A percentile compares a stretch with the other conserved stretches of the same genome.
Evolutionary conservation across 768 basidiomycete genomes (phyloP).

Genomic region (Trametes maxima): DNA sequence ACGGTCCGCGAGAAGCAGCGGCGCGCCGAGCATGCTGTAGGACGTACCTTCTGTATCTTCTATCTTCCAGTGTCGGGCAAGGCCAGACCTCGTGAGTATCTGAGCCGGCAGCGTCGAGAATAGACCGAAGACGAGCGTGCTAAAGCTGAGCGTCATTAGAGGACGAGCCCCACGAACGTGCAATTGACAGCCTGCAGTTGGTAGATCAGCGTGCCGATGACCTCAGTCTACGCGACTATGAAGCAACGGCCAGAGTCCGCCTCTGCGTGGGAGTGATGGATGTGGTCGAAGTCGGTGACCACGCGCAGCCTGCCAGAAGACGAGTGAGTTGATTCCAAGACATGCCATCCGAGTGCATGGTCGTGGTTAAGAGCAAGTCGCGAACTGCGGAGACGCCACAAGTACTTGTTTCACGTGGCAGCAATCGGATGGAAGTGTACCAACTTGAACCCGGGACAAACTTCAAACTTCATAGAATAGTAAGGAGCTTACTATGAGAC

Average conservation of each 20-base stretch:
- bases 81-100: slow-evolving; percentile 15
- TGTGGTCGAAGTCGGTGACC: too few species aligned
- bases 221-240: not conserved
- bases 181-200: slow-evolving; percentile 14
- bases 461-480: too few species aligned
- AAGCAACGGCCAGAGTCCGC: not conserved
- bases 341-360: not conserved
- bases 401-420: not conserved
- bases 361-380: not conserved
- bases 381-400: not conserved
- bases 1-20: slow-evolving; percentile 11
- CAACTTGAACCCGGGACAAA: too few species aligned
- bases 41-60: slow-evolving; percentile 19
- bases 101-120: slow-evolving; percentile 19
- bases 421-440: not conserved
- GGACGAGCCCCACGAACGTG: not conserved
- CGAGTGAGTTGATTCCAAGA: not conserved
- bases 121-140: slow-evolving; percentile 8
- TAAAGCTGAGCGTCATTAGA: slow-evolving; percentile 1
- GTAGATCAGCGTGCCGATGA: not conserved
- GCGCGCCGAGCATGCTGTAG: slow-evolving; percentile 3
- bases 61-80: not conserved
- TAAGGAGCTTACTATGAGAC: too few species aligned
- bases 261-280: too few species aligned
- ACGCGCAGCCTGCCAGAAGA: too few species aligned